Evolutionary conservation across 1,139 yeast species (phyloP), one percentile per base, ranked within the genome.

Genomic region (Petasospora rhodanensis): DNA sequence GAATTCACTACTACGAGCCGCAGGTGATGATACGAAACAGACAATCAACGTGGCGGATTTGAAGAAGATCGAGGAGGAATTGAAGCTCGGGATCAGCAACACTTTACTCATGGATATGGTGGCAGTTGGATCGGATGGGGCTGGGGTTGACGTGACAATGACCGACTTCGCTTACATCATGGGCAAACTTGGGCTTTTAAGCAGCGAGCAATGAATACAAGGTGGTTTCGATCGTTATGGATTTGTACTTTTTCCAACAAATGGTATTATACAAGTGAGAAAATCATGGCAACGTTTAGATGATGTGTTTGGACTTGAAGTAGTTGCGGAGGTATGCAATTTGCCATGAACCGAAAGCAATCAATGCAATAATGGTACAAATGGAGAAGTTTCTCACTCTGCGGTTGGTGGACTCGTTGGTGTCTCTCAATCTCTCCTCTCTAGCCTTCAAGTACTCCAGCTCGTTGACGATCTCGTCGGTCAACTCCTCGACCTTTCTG

Each of bases 261-360:
- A n/a, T n/a, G n/a, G n/a, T n/a, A n/a, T n/a, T 17, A 20, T 17
- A 40, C 12, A 20, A 22, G 21, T 14, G 24, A 13, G 16, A 12
- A 28, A 24, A 18, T 22, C 18, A 24, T 22, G 26, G 22, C n/a
- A 7, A n/a, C n/a, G 23, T 14, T 62, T 68, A 89, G 49, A 89
- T 80, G 54, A 89, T 89, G 58, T 89, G 96, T 68, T 89, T 89
- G 37, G 95, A 82, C 64, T 84, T 81, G 78, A 89, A 89, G 69
- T 84, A 89, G 59, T 83, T 81, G 66, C 95, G 81, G 65, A 89
- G 75, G 65, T 91, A 89, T 55, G 78, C 76, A 45, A 91, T 73
- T 68, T 89, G 97, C 94, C 96, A 89, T 28, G 71, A 78, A 28
- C 96, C 96, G 49, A 91, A 76, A 18, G 79, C 77, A 34, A 87